Percentiles rank a stretch among this genome's conserved stretches.
These are phyloP conservation scores for Pseudogymnoascus pannorum DNA, from an alignment of 2,329 filamentous ascomycete genomes.

Conservation along the genomic window DNA sequence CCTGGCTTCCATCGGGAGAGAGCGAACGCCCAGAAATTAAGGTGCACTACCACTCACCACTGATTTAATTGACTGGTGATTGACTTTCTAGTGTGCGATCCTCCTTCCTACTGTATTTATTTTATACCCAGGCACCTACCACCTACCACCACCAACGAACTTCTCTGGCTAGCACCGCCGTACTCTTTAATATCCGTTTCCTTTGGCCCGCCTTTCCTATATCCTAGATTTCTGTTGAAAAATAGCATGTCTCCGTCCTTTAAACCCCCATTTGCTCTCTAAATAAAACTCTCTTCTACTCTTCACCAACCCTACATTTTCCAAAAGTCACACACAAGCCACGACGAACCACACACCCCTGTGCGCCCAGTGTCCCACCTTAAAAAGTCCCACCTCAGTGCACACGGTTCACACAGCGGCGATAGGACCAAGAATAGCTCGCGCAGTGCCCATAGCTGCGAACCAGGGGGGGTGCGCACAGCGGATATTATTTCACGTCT, in stretches of 20 bases:
- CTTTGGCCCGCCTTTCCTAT: not conserved
- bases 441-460: not conserved
- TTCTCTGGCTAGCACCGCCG: not conserved
- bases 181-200: not conserved
- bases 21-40: not conserved
- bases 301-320: not conserved
- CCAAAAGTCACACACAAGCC: not conserved
- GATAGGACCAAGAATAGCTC: not conserved
- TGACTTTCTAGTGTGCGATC: no score
- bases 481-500: not conserved
- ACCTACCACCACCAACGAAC: not conserved
- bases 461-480: not conserved
- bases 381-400: not conserved
- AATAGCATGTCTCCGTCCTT: not conserved
- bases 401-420: not conserved
- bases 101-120: no score
- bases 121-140: no score
- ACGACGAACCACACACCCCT: not conserved
- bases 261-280: not conserved
- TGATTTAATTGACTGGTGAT: no score
- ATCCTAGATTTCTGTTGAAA: not conserved
- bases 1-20: not conserved
- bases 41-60: not conserved
- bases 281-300: not conserved
- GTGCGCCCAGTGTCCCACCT: not conserved